Percentiles rank a stretch among this genome's conserved stretches.
Conservation (phyloP, 768 basidiomycete species). For the Coprinopsis sp. region DNA sequence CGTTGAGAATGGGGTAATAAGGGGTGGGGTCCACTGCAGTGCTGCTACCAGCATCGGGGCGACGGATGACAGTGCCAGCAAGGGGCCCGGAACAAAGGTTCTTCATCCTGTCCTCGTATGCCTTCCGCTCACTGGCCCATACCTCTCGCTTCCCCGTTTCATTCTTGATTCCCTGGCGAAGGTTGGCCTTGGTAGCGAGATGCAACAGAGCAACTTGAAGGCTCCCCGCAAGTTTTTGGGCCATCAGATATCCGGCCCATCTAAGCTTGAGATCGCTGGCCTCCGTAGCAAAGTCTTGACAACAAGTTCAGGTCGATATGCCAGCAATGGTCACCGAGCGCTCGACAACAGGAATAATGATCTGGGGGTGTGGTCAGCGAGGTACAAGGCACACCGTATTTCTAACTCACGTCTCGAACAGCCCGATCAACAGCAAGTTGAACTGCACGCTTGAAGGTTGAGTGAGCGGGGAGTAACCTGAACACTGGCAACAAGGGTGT, state of each 20-base stretch:
- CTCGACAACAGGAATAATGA: constrained; percentile 96
- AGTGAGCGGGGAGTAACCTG: constrained; percentile 76
- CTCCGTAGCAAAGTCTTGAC: constrained; percentile 96
- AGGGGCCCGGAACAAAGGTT: no score
- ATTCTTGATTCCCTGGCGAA: no score
- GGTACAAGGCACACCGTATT: neutral
- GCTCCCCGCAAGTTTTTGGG: constrained; percentile 93
- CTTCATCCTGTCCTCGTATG: no score
- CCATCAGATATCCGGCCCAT: constrained; percentile 92
- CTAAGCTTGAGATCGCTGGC: constrained; percentile 86
- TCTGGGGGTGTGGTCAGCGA: constrained; percentile 38
- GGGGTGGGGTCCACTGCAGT: no score
- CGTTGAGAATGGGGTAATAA: no score
- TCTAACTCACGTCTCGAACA: constrained; percentile 76
- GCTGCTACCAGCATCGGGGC: no score
- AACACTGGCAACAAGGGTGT: constrained; percentile 64
- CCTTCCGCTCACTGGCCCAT: no score
- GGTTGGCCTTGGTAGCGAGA: no score
- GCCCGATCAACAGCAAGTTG: constrained; percentile 90
- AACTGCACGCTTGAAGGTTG: constrained; percentile 84
- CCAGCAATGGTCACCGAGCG: constrained; percentile 97
- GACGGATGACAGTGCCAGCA: no score
- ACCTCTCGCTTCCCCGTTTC: no score
- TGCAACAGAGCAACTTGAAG: no score
- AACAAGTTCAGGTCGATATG: constrained; percentile 92